A percentile compares a stretch with the other conserved stretches of the same genome.
phyloP scores from a whole-genome alignment of 148 eudicot species.

The Rhododendron mucronatum region DNA sequence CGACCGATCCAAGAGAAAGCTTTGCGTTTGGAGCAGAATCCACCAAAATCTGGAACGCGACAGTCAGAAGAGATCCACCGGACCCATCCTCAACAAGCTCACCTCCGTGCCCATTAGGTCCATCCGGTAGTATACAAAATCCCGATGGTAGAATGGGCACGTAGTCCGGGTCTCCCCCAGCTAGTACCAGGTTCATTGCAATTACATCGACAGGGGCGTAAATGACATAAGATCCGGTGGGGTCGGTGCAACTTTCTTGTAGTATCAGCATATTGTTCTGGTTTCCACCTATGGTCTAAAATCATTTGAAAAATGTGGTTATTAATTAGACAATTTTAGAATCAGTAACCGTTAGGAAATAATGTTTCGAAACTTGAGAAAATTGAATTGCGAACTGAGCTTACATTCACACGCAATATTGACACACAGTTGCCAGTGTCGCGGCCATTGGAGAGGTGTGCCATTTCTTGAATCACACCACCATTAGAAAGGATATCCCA shows the following conservation, averaged over 20 bases:
- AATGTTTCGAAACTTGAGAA: not conserved
- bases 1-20: conserved; percentile 31
- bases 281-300: not conserved
- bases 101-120: conserved; percentile 25
- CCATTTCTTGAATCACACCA: conserved; percentile 46
- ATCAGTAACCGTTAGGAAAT: not conserved
- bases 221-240: conserved; percentile 65
- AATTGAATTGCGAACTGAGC: conserved; percentile 15
- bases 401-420: conserved; percentile 53
- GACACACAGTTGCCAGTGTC: conserved; percentile 43
- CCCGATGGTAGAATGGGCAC: conserved; percentile 85
- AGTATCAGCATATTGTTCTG: conserved; percentile 57
- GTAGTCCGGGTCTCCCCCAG: conserved; percentile 72
- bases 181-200: conserved; percentile 49
- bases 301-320: not conserved
- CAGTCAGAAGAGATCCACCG: conserved; percentile 42
- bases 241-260: conserved; percentile 66
- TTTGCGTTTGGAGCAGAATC: conserved; percentile 32
- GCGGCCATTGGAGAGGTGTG: conserved; percentile 39
- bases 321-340: not conserved
- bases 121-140: conserved; percentile 81
- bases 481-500: conserved; percentile 47
- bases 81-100: not conserved
- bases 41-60: conserved; percentile 41
- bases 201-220: conserved; percentile 68